Base-by-base conservation (phyloP, 805 yeast genomes). In the Wickerhamiella azymoides region DNA sequence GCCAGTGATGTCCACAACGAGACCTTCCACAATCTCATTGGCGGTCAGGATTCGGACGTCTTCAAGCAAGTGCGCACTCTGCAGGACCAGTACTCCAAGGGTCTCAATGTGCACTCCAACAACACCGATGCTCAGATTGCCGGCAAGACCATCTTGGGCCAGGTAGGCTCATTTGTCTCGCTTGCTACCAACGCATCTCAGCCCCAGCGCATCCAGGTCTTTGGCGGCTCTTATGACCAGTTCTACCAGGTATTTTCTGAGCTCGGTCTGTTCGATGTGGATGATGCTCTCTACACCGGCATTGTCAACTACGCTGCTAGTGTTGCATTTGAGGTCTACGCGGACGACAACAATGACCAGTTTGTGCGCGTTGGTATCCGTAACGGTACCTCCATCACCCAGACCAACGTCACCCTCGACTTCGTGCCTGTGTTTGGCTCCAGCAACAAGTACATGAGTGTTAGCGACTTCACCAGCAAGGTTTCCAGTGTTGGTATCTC, bases 221-320 rank as follows among this genome's bases (percentile, higher is more conserved):
- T 64, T 52, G 68, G 71, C 11, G 74, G 74, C 36, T 65, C 75
- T 5, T 71, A 54, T 60, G 66, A 67, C 56, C 63, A 62, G 44
- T 68, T 71, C 66, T 67, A 58, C 60, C 70, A 65, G 54, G 49
- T 67, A 36, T 60, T 58, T 39, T 68, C 65, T 45, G 47, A 67
- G 26, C 40, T 67, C 40, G 63, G 62, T 25, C 52, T 70, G 48
- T 56, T 62, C 50, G 38, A 53, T 24, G 57, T 56, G n/a, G 57
- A 62, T 27, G 63, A 57, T 46, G 54, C 62, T 43, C 51, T 51
- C 28, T 71, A 70, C 58, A 67, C 69, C 13, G 72, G 72, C 18
- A 63, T 71, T 64, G 72, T 73, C 48, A 63, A 65, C 39, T 71
- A 71, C 52, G 74, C 72, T 37, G 55, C 72, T 11, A 61, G 70